Evolutionary conservation across 2,329 filamentous ascomycete species (phyloP), one percentile per base, ranked within the genome.

Genomic region (Calycina marina): DNA sequence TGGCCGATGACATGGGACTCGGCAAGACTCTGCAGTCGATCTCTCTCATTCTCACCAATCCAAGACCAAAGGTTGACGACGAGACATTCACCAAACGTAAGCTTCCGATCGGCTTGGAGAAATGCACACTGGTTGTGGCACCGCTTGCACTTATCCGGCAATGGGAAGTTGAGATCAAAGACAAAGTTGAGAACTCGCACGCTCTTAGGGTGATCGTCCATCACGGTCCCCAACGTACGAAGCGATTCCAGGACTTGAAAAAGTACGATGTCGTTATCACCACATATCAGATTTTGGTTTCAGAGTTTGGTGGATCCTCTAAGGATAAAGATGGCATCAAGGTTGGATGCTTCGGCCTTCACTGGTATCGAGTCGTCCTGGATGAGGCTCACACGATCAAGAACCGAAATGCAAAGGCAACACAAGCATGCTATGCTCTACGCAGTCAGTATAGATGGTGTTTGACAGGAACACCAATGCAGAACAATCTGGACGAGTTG

Each of bases 331-430:
- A 72, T 32, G 69, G 69, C 6, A 56, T 74, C 24, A 79, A 86
- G 49, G 71, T 76, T 31, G 88, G 86, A 8, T 88, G 86, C 48
- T 94, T 94, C 50, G 85, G 83, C 8, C 63, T 94, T 4, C 75
- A 88, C 48, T 98, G 90, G 90, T 96, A 90, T 60, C 79, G 90
- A 31, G 72, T 94, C 39, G 88, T 98, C 42, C 67, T 98, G 2
- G 90, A 98, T 42, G 90, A 98, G 60, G 90, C 90, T 1, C 90
- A 98, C 55, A 93, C 82, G 2, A 94, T 98, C 67, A 98, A 98
- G 61, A 98, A 98, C 52, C 77, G 88, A 41, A 93, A 92, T 44
- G 85, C 90, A 14, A 98, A 98, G 58, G 77, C 83, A 25, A 93
- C 88, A 2, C 85, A 93, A 53, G 86, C 90, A 2, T 90, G 82